A percentile compares a stretch with the other conserved stretches of the same genome.
Evolutionary conservation across 768 basidiomycete genomes (phyloP).

Genomic region (Inosperma sp.): DNA sequence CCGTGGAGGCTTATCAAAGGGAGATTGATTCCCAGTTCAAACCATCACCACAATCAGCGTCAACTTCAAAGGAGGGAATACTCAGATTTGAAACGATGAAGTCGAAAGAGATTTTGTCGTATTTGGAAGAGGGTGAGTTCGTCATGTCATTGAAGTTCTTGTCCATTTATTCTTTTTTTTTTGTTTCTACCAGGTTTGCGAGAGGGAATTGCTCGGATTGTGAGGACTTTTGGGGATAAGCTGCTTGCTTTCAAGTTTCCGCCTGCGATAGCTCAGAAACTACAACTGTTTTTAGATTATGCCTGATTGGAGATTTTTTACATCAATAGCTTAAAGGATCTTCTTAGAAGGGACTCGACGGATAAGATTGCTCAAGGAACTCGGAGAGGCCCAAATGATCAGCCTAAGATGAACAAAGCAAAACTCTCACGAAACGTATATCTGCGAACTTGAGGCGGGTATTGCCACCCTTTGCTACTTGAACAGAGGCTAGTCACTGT

Average conservation of each 20-base stretch:
- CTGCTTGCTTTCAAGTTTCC: constrained; percentile 76
- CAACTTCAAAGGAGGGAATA: constrained; percentile 35
- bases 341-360: too few relatives aligned
- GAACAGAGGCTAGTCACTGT: too few relatives aligned
- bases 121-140: constrained; percentile 56
- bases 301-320: constrained; percentile 15
- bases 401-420: too few relatives aligned
- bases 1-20: constrained; percentile 59
- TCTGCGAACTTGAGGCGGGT: too few relatives aligned
- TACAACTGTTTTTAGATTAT: constrained; percentile 72
- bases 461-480: too few relatives aligned
- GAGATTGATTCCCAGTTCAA: constrained; percentile 45
- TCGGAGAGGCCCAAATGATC: too few relatives aligned
- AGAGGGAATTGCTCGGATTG: constrained; percentile 60
- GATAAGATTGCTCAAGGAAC: too few relatives aligned
- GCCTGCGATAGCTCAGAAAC: constrained; percentile 56
- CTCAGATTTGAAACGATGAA: constrained; percentile 48
- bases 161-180: background rate
- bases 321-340: too few relatives aligned
- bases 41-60: constrained; percentile 32
- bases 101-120: constrained; percentile 50
- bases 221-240: constrained; percentile 70
- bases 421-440: too few relatives aligned
- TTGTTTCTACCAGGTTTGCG: constrained; percentile 48
- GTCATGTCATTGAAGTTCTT: background rate